These are phyloP conservation scores for Heracleum sosnowskyi DNA, from an alignment of 129 eudicot genomes.

Conservation along the genomic window DNA sequence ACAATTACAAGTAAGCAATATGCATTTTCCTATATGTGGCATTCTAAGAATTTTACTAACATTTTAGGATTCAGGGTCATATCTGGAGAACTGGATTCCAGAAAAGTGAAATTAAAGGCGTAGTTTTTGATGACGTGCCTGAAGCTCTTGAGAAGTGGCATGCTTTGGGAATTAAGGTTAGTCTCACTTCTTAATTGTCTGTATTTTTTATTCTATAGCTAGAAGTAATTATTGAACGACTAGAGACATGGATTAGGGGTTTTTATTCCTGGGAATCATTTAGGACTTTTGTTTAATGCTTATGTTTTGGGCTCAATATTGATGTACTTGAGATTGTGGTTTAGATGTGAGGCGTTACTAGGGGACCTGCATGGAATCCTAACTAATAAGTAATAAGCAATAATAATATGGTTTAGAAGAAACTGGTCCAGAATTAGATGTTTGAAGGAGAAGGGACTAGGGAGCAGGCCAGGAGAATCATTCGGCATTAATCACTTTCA, in stretches of 20 bases:
- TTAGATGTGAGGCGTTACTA: neutral
- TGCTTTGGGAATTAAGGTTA: conserved; percentile 72
- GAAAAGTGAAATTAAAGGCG: conserved; percentile 63
- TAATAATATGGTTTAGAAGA: neutral
- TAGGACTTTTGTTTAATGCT: neutral
- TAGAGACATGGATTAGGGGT: neutral
- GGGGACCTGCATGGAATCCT: neutral
- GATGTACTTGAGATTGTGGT: neutral
- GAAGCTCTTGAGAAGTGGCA: conserved; percentile 90
- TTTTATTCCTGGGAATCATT: neutral
- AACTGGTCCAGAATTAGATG: neutral
- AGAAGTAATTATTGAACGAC: neutral
- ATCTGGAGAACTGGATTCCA: conserved; percentile 90
- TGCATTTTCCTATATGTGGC: neutral
- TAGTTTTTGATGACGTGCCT: conserved; percentile 93
- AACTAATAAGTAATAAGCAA: neutral
- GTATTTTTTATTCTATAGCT: neutral
- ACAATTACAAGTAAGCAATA: conserved; percentile 70
- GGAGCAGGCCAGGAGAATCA: neutral
- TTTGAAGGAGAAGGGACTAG: neutral
- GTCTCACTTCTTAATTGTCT: neutral
- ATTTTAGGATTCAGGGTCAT: conserved; percentile 60
- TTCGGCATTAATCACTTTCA: neutral
- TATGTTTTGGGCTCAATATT: neutral
- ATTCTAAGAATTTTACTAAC: conserved; percentile 14